These are phyloP conservation scores for Osmanthus fragrans DNA, from an alignment of 257 asterid species.

Conservation along the genomic window DNA sequence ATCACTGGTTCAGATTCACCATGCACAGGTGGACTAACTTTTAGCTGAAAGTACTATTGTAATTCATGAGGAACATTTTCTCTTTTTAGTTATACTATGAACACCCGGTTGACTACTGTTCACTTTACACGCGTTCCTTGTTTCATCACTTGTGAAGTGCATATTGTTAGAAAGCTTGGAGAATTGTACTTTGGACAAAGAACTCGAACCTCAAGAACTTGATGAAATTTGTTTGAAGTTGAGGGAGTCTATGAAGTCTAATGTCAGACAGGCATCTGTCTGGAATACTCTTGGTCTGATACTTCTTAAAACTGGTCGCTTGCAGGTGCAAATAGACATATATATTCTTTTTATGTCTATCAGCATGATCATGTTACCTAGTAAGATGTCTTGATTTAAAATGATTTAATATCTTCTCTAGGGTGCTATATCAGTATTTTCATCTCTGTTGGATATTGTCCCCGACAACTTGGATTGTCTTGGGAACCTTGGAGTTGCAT, in stretches of 20 bases:
- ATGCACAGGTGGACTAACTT: constrained; percentile 68
- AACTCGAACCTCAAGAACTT: constrained; percentile 78
- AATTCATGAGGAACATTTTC: neutral
- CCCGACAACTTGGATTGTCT: constrained; percentile 91
- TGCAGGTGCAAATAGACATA: constrained; percentile 61
- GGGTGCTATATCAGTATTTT: constrained; percentile 89
- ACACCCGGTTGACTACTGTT: constrained; percentile 8
- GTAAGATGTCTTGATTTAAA: constrained; percentile 24
- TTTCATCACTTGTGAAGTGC: constrained; percentile 55
- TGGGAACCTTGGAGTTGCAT: constrained; percentile 88
- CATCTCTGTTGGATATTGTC: constrained; percentile 70
- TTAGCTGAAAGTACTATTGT: constrained; percentile 4
- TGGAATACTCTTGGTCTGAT: constrained; percentile 86
- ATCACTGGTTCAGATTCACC: constrained; percentile 89
- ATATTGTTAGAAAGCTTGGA: constrained; percentile 79
- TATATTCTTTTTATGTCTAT: constrained; percentile 20
- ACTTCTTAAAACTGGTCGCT: constrained; percentile 85
- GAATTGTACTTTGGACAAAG: constrained; percentile 63
- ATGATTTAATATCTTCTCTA: constrained; percentile 40
- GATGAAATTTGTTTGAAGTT: constrained; percentile 71
- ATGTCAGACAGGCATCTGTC: constrained; percentile 83
- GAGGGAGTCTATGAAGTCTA: constrained; percentile 71
- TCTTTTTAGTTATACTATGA: constrained; percentile 10
- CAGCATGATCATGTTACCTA: constrained; percentile 17
- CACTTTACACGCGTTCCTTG: constrained; percentile 16